Evolutionary conservation across 805 yeast genomes (phyloP).

Genomic region (Starmerella gropengiesseri): DNA sequence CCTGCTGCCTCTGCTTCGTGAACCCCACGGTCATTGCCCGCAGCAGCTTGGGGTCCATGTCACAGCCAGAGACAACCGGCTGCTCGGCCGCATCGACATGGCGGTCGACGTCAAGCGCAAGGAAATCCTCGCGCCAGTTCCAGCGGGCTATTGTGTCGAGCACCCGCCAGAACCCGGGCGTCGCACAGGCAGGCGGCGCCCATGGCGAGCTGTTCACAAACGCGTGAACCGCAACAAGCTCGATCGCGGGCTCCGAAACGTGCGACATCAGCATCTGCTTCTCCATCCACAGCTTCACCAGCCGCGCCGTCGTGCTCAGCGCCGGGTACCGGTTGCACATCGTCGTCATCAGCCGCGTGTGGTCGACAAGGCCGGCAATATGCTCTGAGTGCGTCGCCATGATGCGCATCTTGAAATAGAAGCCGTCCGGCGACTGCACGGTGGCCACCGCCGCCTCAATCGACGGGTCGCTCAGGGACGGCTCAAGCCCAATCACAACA

Average conservation of each 20-base stretch:
- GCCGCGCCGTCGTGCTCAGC: conserved; percentile 61
- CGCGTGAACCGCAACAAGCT: conserved; percentile 68
- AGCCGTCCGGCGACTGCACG: conserved; percentile 79
- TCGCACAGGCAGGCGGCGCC: conserved; percentile 64
- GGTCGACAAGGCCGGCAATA: conserved; percentile 49
- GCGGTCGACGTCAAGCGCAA: conserved; percentile 55
- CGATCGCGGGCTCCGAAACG: conserved; percentile 67
- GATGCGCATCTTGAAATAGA: conserved; percentile 67
- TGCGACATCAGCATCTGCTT: conserved; percentile 64
- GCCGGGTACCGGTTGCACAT: conserved; percentile 63
- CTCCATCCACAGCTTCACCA: conserved; percentile 84
- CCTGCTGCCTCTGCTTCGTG: conserved; percentile 55
- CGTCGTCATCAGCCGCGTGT: conserved; percentile 65
- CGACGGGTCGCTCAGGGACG: conserved; percentile 18
- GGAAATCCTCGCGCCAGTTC: conserved; percentile 90
- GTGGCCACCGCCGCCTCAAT: conserved; percentile 27
- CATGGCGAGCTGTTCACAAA: conserved; percentile 86
- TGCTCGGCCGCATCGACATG: conserved; percentile 17
- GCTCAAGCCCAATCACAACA: conserved; percentile 56
- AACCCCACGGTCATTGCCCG: conserved; percentile 56
- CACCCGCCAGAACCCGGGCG: conserved; percentile 69
- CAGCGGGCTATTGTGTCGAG: conserved; percentile 62
- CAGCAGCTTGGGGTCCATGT: conserved; percentile 46
- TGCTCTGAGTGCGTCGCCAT: conserved; percentile 35
- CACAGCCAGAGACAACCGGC: conserved; percentile 28